Evolutionary conservation across 306 rosid genomes (phyloP), one percentile per base, ranked within the genome.

Genomic region (Abrus precatorius): DNA sequence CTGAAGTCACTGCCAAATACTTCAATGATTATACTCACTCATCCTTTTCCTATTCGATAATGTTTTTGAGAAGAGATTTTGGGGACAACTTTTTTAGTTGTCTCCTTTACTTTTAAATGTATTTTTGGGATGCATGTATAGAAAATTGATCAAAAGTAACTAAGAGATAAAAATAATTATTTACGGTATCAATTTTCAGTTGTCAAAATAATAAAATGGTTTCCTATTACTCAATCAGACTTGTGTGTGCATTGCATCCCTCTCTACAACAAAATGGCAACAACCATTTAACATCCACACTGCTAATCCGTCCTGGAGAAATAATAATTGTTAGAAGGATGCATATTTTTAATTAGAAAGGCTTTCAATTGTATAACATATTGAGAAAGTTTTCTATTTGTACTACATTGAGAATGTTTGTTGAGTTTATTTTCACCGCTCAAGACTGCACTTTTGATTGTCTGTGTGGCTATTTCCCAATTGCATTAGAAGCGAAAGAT

Each of bases 371-470:
- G 4, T 13, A 63, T 63, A 45, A n/a, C 36, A 36, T n/a, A 40
- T 65, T 65, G n/a, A 65, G 33, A 65, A 40, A 14, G 71, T n/a
- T 14, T 33, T 64, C 3, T 7, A 13, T n/a, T 36, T 29, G 38
- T 38, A 65, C 56, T 12, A 59, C 2, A 32, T 14, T 11, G 69
- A 62, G 79, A 62, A 30, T 61, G 60, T 61, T 30, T 47, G 3
- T 41, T 56, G 14, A 43, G 69, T 57, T 57, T 14, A 11, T 38
- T 38, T 61, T 48, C 33, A 73, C n/a, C 59, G 71, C 48, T 41
- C 29, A 32, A 40, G 20, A 29, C 57, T 6, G 45, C n/a, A 40
- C 56, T 61, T 76, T 41, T 32, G 60, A 57, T 36, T 70, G 11
- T 14, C 5, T 60, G 36, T 11, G 12, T 47, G 50, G 53, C 38